Conservation (phyloP, 768 basidiomycete species). For the Harrya chromipes region DNA sequence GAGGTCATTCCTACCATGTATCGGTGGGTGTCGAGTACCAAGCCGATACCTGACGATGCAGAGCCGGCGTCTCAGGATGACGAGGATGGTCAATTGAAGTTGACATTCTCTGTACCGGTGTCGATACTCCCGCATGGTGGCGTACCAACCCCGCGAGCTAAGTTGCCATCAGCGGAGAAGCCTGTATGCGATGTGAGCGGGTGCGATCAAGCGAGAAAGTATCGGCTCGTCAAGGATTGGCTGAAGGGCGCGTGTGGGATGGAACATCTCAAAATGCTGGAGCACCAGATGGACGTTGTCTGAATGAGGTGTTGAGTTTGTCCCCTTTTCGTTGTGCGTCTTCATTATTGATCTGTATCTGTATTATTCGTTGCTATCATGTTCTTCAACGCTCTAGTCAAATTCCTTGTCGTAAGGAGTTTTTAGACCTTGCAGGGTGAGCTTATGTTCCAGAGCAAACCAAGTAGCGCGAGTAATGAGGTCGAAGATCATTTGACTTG, state of each 20-base stretch:
- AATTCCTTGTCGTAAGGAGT: no score
- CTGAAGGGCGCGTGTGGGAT: constrained; percentile 61
- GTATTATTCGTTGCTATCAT: no score
- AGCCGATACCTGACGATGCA: constrained; percentile 14
- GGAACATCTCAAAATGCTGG: constrained; percentile 56
- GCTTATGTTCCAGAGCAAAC: no score
- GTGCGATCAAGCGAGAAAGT: constrained; percentile 55
- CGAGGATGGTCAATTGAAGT: constrained; percentile 31
- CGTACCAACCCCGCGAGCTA: constrained; percentile 8
- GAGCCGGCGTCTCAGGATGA: constrained; percentile 4
- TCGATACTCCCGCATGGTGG: constrained; percentile 20
- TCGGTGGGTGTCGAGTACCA: constrained; percentile 67
- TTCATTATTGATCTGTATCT: no score
- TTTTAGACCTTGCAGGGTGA: no score
- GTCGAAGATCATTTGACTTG: no score
- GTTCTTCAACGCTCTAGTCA: no score
- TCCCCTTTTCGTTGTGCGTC: no score
- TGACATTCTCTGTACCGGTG: constrained; percentile 56
- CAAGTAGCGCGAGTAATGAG: no score
- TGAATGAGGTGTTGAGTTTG: not conserved
- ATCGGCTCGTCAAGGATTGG: constrained; percentile 64
- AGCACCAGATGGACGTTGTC: constrained; percentile 24
- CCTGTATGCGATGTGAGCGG: constrained; percentile 54
- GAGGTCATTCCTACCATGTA: constrained; percentile 54
- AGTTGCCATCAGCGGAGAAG: constrained; percentile 6